A percentile compares a stretch with the other conserved stretches of the same genome.
Conservation (phyloP, 345 rosid species). For the Excoecaria cochinchinensis region DNA sequence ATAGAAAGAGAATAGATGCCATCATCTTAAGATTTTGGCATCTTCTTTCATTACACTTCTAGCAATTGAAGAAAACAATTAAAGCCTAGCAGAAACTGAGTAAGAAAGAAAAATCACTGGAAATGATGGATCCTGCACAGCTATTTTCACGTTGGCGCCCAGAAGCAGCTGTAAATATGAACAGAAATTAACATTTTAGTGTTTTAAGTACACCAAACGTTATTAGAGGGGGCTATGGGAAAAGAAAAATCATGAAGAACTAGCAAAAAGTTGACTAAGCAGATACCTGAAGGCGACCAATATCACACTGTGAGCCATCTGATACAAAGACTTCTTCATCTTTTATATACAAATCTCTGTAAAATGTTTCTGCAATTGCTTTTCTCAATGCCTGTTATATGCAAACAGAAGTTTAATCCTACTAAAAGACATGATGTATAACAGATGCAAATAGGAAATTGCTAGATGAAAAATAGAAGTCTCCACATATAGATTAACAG, state of each 20-base stretch:
- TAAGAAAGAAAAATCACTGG: conserved; percentile 37
- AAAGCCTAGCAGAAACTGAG: neutral
- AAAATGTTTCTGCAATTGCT: conserved; percentile 55
- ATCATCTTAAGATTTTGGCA: neutral
- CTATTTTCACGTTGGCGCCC: conserved; percentile 49
- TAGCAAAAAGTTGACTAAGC: neutral
- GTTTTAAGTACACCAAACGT: neutral
- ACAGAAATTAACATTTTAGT: conserved; percentile 8
- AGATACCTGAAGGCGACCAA: conserved; percentile 58
- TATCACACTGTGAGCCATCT: conserved; percentile 68
- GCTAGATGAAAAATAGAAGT: neutral
- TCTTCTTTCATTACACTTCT: neutral
- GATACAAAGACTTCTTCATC: conserved; percentile 59
- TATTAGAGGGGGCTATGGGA: neutral
- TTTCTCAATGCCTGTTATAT: conserved; percentile 41
- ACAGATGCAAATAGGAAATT: neutral
- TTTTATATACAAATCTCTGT: conserved; percentile 41
- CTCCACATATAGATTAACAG: neutral
- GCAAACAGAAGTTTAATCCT: neutral
- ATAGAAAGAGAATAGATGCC: neutral
- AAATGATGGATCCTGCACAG: conserved; percentile 67
- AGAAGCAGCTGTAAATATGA: conserved; percentile 45
- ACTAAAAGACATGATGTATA: neutral
- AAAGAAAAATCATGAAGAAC: neutral
- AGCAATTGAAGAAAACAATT: neutral